These are phyloP conservation scores for Psilocybe mexicana DNA, from an alignment of 1,284 basidiomycete genomes.

Conservation along the genomic window DNA sequence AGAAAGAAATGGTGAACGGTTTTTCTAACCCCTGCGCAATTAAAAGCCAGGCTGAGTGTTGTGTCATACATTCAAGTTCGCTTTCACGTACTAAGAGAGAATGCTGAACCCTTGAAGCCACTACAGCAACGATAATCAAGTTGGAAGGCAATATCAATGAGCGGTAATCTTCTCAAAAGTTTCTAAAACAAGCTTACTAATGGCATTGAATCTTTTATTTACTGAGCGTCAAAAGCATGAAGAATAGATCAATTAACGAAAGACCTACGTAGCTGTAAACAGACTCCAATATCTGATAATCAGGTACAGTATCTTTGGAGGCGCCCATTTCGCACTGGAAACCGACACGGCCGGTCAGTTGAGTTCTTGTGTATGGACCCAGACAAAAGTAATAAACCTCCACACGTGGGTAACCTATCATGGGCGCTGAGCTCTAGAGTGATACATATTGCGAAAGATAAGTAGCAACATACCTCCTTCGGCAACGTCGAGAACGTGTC, in stretches of 20 bases:
- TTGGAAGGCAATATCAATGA: background rate
- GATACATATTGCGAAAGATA: background rate
- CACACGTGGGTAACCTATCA: background rate
- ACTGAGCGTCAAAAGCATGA: background rate
- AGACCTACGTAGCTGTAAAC: slow-evolving; percentile 1
- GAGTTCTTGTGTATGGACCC: background rate
- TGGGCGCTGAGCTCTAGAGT: no score
- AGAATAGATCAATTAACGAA: background rate
- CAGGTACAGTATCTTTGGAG: slow-evolving; percentile 9
- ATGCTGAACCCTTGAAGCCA: background rate
- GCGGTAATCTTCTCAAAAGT: background rate
- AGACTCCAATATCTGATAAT: slow-evolving; percentile 14
- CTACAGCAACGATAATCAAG: background rate
- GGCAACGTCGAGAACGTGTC: slow-evolving; percentile 1
- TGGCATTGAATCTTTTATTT: background rate
- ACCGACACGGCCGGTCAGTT: background rate
- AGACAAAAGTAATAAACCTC: background rate
- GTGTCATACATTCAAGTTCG: background rate
- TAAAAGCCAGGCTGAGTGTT: background rate
- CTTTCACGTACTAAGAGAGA: background rate
- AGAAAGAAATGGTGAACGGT: background rate
- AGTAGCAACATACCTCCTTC: background rate
- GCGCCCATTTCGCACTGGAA: background rate
- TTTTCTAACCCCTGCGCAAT: background rate
- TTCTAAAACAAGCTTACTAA: background rate